Evolutionary conservation across 2,329 filamentous ascomycete species (phyloP), one percentile per base, ranked within the genome.

Genomic region (Lasiodiplodia citricola): DNA sequence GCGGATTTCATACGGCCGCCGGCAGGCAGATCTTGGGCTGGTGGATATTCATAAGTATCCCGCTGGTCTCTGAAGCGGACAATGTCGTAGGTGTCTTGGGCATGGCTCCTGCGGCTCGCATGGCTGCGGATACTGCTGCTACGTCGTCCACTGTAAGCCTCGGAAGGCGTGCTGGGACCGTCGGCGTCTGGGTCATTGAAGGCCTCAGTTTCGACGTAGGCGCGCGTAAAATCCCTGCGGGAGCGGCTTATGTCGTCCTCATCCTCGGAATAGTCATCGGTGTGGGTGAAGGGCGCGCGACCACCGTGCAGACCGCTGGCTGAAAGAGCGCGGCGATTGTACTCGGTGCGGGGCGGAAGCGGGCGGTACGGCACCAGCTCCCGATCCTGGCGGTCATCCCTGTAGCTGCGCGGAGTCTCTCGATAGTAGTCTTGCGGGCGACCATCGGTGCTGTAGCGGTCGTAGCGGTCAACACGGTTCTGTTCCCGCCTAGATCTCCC

Each of bases 121-220:
- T 21, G 60, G 37, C 60, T 62, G 37, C 41, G 58, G 23, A 50
- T 62, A 38, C 64, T 50, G 52, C 65, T 38, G 44, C 65, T 67
- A 35, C 55, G 55, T 21, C 55, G 55, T 18, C 51, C 63, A 23
- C 63, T 47, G 51, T 66, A 66, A 18, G 63, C 63, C 7, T 66
- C 63, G 10, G 51, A 44, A 23, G 63, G 63, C 18, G 63, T 66
- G 14, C 31, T 52, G 28, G 63, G 63, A 11, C 51, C 51, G 10
- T 66, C 37, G 16, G n/a, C 31, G 35, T 66, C 63, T 16, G 50
- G 63, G 35, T 67, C 52, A 50, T 56, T 64, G 58, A 68, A 68
- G 8, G 67, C 67, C 31, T 37, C 41, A 13, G 67, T 68, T 25
- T 68, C 67, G 52, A 68, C 67, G 23, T 50, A 68, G 51, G 67